phyloP scores from a whole-genome alignment of 345 rosid genomes.

The Arabis hirsuta region DNA sequence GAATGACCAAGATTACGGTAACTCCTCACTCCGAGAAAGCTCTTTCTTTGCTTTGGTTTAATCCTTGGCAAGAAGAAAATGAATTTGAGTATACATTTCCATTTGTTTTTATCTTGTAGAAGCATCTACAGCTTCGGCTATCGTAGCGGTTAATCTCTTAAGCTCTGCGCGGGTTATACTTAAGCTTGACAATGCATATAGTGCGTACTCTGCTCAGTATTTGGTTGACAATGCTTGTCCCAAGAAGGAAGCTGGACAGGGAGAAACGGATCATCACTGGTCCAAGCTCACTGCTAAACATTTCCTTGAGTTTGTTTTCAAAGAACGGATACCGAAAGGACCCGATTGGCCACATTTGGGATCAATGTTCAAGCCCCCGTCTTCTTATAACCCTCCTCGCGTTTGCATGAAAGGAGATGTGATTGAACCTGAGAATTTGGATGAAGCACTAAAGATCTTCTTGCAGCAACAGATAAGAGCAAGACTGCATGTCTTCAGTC shows the following conservation, averaged over 20 bases:
- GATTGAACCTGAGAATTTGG: neutral
- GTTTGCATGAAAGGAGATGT: constrained; percentile 33
- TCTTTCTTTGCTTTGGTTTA: constrained; percentile 5
- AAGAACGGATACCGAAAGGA: constrained; percentile 9
- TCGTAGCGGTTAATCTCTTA: neutral
- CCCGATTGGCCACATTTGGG: constrained; percentile 27
- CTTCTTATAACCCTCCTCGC: constrained; percentile 13
- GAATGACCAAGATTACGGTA: constrained; percentile 5
- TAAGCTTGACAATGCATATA: constrained; percentile 4
- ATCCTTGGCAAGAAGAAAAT: too few species aligned
- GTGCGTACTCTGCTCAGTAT: constrained; percentile 35
- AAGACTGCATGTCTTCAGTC: constrained; percentile 35
- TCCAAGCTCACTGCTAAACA: constrained; percentile 26
- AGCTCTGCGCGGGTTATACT: constrained; percentile 29
- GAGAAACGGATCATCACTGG: neutral
- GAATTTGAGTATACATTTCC: neutral
- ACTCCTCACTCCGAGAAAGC: neutral
- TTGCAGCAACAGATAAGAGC: constrained; percentile 18
- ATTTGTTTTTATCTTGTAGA: constrained; percentile 14
- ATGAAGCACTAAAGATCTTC: neutral
- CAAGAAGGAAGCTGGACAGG: neutral
- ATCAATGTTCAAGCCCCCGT: constrained; percentile 19
- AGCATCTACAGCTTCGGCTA: constrained; percentile 19
- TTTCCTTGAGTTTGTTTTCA: neutral
- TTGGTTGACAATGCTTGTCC: constrained; percentile 17